Conservation (phyloP, 2,329 filamentous ascomycete species). For the Tolypocladium endophyticum region DNA sequence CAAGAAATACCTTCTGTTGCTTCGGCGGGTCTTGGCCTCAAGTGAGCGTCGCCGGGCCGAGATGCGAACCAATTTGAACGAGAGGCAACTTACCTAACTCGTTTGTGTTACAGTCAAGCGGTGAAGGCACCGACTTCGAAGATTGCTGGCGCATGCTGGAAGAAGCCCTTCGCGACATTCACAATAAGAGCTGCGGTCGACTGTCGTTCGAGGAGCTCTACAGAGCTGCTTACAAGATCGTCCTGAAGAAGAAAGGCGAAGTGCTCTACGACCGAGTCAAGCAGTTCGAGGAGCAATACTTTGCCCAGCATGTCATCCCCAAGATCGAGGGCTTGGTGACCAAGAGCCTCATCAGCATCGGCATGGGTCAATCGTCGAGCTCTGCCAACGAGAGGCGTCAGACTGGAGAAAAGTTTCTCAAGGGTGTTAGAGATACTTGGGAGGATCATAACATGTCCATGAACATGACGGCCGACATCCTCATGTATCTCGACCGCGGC, state of each 20-base stretch:
- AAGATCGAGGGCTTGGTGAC: conserved; percentile 63
- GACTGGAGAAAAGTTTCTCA: conserved; percentile 74
- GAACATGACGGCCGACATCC: conserved; percentile 92
- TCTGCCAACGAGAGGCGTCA: conserved; percentile 70
- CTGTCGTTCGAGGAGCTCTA: conserved; percentile 96
- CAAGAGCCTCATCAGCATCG: conserved; percentile 49
- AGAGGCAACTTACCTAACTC: conserved; percentile 10
- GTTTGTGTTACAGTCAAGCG: conserved; percentile 17
- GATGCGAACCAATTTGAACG: too few relatives aligned
- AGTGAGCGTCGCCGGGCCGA: background rate
- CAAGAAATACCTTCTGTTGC: background rate
- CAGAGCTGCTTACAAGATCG: conserved; percentile 86
- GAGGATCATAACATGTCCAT: conserved; percentile 84
- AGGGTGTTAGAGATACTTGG: conserved; percentile 68
- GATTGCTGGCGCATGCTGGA: conserved; percentile 69
- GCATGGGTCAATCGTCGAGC: conserved; percentile 46
- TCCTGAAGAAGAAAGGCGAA: conserved; percentile 76
- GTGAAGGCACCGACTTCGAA: conserved; percentile 69
- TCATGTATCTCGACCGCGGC: conserved; percentile 95
- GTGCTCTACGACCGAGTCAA: conserved; percentile 73
- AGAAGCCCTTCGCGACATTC: conserved; percentile 74
- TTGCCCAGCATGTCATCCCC: conserved; percentile 61
- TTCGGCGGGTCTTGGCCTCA: background rate
- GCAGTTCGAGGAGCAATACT: conserved; percentile 72
- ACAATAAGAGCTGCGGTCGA: conserved; percentile 79